phyloP scores from a whole-genome alignment of 2,329 filamentous ascomycete species.

The Hypomyces rosellus region DNA sequence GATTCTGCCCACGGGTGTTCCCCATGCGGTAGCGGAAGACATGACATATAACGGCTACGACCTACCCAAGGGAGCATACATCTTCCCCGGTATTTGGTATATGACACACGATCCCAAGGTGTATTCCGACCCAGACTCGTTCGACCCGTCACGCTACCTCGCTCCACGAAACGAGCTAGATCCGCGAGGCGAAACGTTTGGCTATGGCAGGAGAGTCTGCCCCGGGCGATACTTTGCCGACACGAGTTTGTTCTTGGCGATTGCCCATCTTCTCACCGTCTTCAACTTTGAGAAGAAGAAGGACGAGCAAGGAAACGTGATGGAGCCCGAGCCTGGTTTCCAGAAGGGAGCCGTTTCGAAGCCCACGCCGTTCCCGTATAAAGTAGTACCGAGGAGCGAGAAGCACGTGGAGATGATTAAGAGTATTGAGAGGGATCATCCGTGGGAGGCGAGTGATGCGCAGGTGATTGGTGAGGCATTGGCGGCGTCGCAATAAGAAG shows the following conservation, averaged over 20 bases:
- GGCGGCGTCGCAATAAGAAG: too few relatives aligned
- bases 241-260: conserved; percentile 23
- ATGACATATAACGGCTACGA: conserved; percentile 15
- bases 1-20: conserved; percentile 28
- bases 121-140: conserved; percentile 41
- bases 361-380: conserved; percentile 1
- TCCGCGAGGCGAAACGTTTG: conserved; percentile 23
- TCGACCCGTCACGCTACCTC: conserved; percentile 29
- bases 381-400: conserved; percentile 7
- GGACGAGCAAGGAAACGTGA: conserved; percentile 28
- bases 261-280: conserved; percentile 38
- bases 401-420: conserved; percentile 7
- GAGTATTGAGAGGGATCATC: conserved; percentile 5
- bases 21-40: conserved; percentile 30
- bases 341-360: conserved; percentile 4
- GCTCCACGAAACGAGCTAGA: conserved; percentile 22
- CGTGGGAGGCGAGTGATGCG: conserved; percentile 9
- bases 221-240: conserved; percentile 28
- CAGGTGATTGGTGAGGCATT: background rate
- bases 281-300: conserved; percentile 31
- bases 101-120: conserved; percentile 60
- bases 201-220: conserved; percentile 31
- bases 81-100: conserved; percentile 23
- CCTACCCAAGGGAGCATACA: conserved; percentile 22
- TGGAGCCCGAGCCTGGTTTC: conserved; percentile 18